Base-by-base conservation (phyloP, 2,329 filamentous ascomycete genomes). In the Penicillium sp. region DNA sequence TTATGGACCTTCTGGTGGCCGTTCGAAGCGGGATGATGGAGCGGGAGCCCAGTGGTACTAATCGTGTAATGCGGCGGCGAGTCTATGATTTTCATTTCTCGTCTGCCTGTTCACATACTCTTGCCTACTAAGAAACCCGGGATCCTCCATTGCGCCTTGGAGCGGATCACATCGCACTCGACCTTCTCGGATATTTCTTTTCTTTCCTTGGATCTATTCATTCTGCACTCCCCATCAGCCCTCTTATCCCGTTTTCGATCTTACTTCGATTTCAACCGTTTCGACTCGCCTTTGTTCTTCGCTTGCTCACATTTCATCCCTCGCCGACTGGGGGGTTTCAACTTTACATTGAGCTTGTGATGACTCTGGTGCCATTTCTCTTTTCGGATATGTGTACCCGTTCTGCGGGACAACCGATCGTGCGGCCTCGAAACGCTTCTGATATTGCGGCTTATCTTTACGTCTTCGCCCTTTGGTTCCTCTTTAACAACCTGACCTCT, bases 11-110 rank as follows among this genome's bases (percentile, higher is more conserved):
- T 71, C 73, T 68, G 73, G 73, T 73, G 76, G 80, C 71, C 79
- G 78, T 74, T 74, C 78, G 73, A 81, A 78, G 76, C 77, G 76
- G 72, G 79, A 81, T 67, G 78, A 81, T 71, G 76, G 76, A 81
- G 75, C 82, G 66, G 73, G 73, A 68, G 69, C 69, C 70, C 71
- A 73, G 61, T 78, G 75, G 75, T 77, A 77, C 69, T 77, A 68
- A 76, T 73, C 61, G 56, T 71, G 67, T 59, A 67, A 60, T 63
- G 69, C 62, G 58, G 64, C 61, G 58, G 67, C 50, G 65, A 62
- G 67, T 67, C 61, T 57, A 55, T 56, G 43, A n/a, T 57, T 49
- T 38, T 50, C 50, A 65, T 62, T 42, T 55, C 50, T 62, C 65
- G 65, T 55, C 60, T 68, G 64, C 61, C 50, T 67, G 62, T 61